Conservation (phyloP, 495 filamentous ascomycete genomes). For the Aspergillus conjunctus region DNA sequence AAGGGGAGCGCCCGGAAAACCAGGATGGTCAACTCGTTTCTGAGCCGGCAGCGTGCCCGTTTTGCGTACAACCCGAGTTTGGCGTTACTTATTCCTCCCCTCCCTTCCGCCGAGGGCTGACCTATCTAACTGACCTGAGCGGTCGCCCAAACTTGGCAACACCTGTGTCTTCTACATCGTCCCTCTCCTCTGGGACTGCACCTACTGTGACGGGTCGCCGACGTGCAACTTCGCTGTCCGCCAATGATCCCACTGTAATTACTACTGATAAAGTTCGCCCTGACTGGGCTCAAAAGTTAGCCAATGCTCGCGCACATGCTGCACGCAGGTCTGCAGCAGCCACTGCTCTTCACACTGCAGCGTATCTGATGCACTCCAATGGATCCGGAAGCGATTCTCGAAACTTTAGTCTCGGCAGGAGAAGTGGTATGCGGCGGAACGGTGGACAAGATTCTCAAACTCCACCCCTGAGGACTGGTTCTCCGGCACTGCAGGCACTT, state of each 20-base stretch:
- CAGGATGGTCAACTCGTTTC: conserved; percentile 74
- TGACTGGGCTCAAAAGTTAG: conserved; percentile 90
- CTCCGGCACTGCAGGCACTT: conserved; percentile 53
- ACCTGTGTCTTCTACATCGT: conserved; percentile 69
- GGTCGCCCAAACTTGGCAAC: conserved; percentile 56
- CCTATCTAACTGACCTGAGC: conserved; percentile 58
- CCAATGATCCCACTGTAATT: conserved; percentile 77
- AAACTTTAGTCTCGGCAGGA: conserved; percentile 49
- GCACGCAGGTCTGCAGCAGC: conserved; percentile 88
- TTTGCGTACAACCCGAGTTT: conserved; percentile 93
- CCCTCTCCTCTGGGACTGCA: conserved; percentile 45
- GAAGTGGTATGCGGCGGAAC: conserved; percentile 48
- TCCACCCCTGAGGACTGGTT: conserved; percentile 39
- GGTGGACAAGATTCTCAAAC: conserved; percentile 34
- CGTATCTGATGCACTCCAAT: conserved; percentile 81
- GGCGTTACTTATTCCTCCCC: conserved; percentile 90
- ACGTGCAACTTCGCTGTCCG: conserved; percentile 80
- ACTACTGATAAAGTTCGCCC: conserved; percentile 90
- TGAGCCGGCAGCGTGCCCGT: conserved; percentile 91
- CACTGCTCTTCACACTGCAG: conserved; percentile 91
- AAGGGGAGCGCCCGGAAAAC: conserved; percentile 41
- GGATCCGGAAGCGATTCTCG: conserved; percentile 51
- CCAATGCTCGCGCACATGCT: conserved; percentile 79
- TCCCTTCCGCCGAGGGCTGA: conserved; percentile 81
- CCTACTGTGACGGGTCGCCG: conserved; percentile 50